Evolutionary conservation across 1,284 basidiomycete genomes (phyloP).

Genomic region (Ustilago loliicola): DNA sequence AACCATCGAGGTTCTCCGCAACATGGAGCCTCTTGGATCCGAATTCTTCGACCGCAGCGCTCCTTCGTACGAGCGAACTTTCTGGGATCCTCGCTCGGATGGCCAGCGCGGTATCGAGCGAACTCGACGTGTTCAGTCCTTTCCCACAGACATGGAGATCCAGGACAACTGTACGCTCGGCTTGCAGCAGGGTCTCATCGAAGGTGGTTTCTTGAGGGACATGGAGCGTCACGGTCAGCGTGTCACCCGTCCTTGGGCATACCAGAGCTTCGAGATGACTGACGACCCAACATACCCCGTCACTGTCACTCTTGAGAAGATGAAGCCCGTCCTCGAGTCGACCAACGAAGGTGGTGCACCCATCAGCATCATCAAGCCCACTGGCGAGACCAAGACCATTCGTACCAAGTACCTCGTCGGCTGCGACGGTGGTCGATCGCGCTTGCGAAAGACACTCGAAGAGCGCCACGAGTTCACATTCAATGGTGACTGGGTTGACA

Average conservation of each 20-base stretch:
- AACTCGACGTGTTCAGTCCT: slow-evolving; percentile 71
- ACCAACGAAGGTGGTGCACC: slow-evolving; percentile 60
- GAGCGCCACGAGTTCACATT: slow-evolving; percentile 55
- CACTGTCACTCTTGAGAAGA: slow-evolving; percentile 63
- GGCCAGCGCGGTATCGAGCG: slow-evolving; percentile 67
- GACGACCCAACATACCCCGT: slow-evolving; percentile 55
- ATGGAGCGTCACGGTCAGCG: slow-evolving; percentile 69
- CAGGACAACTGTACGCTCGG: slow-evolving; percentile 72
- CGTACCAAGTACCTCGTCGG: slow-evolving; percentile 71
- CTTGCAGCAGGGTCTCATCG: slow-evolving; percentile 72
- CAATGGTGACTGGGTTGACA: slow-evolving; percentile 67
- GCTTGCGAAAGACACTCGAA: slow-evolving; percentile 69
- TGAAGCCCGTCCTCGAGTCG: slow-evolving; percentile 57
- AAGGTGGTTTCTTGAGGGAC: slow-evolving; percentile 70
- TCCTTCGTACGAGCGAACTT: slow-evolving; percentile 71
- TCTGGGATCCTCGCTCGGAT: slow-evolving; percentile 71
- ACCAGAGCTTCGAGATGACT: slow-evolving; percentile 59
- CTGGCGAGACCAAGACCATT: slow-evolving; percentile 65
- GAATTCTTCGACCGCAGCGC: slow-evolving; percentile 65
- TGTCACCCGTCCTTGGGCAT: slow-evolving; percentile 68
- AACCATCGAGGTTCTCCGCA: slow-evolving; percentile 77
- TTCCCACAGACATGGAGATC: slow-evolving; percentile 72
- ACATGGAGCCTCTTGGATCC: slow-evolving; percentile 69
- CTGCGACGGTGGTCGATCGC: slow-evolving; percentile 70
- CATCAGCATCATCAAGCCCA: slow-evolving; percentile 60